These are phyloP conservation scores for Karstenula rhodostoma DNA, from an alignment of 2,329 filamentous ascomycete genomes.

Conservation along the genomic window DNA sequence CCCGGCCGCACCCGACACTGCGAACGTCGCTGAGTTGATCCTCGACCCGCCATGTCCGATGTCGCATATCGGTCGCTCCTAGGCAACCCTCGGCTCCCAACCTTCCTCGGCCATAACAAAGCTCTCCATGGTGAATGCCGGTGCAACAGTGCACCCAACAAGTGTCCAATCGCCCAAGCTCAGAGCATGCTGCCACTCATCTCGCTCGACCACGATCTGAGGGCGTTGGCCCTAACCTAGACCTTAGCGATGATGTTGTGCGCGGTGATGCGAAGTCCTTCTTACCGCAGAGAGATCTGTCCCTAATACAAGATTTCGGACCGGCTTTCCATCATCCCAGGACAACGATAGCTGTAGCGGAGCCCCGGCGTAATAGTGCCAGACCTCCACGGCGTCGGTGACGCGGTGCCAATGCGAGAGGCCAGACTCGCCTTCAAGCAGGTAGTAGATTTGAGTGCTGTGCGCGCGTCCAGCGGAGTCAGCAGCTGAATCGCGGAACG, in stretches of 20 bases:
- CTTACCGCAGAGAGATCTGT: constrained; percentile 6
- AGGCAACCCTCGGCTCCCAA: constrained; percentile 21
- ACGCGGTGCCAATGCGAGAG: constrained; percentile 62
- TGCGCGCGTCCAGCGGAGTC: constrained; percentile 48
- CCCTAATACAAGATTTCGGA: constrained; percentile 47
- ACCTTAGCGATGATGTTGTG: constrained; percentile 43
- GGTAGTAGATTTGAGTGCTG: constrained; percentile 63
- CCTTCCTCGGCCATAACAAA: constrained; percentile 30
- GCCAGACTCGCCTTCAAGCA: constrained; percentile 54
- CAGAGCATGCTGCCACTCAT: constrained; percentile 58
- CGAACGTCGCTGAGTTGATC: neutral
- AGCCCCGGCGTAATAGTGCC: constrained; percentile 64
- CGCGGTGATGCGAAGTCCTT: too few relatives aligned
- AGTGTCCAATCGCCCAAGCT: constrained; percentile 60
- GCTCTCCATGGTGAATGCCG: constrained; percentile 26
- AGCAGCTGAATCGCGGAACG: constrained; percentile 52
- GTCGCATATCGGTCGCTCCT: neutral
- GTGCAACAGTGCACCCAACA: constrained; percentile 48
- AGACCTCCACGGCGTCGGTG: constrained; percentile 56
- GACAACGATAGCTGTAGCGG: constrained; percentile 58
- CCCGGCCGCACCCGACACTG: neutral
- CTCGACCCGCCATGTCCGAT: neutral
- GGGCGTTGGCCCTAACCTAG: constrained; percentile 48
- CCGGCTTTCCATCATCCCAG: constrained; percentile 51
- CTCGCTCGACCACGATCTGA: constrained; percentile 53